Conservation (phyloP, 2,329 filamentous ascomycete genomes). For the Karstenula rhodostoma region DNA sequence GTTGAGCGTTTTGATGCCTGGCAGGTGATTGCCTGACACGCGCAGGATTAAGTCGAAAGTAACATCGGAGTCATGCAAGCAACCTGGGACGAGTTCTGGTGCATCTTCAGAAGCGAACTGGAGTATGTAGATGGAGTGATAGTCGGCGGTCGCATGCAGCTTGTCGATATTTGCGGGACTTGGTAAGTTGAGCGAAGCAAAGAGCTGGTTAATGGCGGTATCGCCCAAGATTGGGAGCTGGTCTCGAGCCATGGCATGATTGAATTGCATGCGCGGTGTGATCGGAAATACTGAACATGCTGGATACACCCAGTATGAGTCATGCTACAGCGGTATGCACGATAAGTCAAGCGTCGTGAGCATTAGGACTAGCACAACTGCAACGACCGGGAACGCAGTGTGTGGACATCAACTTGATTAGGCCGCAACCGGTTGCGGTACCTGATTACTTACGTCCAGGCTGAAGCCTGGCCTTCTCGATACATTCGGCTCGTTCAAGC, state of each 20-base stretch:
- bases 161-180: neutral
- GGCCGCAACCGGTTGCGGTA: conserved; percentile 12
- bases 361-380: neutral
- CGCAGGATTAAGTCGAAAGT: neutral
- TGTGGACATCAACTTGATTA: neutral
- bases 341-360: neutral
- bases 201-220: neutral
- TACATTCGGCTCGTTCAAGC: conserved; percentile 12
- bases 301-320: neutral
- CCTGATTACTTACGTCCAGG: conserved; percentile 12
- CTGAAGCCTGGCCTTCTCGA: conserved; percentile 16
- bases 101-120: no score
- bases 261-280: neutral
- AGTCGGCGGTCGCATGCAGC: neutral
- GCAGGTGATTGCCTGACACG: neutral
- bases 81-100: no score
- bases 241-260: neutral
- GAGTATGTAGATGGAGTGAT: neutral
- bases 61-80: no score
- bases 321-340: neutral
- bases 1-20: neutral
- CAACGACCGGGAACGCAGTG: neutral
- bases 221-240: neutral
- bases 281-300: neutral
- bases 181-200: neutral